Evolutionary conservation across 352 stramenopile genomes (phyloP).

Genomic region (Pythium chondricola): DNA sequence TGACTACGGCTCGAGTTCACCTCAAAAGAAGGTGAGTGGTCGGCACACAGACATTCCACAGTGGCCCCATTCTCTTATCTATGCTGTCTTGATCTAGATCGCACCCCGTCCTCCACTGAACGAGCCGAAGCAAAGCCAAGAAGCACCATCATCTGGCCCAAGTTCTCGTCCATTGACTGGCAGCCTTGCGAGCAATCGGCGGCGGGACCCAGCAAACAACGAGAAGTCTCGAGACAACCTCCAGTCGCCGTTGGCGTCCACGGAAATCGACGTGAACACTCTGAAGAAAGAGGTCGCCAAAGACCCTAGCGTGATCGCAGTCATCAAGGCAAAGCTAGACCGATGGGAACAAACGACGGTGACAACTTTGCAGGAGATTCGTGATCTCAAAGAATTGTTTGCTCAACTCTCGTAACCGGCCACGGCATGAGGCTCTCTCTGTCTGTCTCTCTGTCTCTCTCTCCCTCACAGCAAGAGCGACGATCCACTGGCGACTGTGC

Average conservation of each 20-base stretch:
- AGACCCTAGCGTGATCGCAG: constrained; percentile 23
- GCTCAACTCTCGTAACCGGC: constrained; percentile 25
- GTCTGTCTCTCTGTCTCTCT: no score
- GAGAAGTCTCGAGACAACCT: constrained; percentile 24
- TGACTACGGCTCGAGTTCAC: background rate
- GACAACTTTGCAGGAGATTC: constrained; percentile 61
- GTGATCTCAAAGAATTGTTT: constrained; percentile 63
- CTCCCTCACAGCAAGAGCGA: background rate
- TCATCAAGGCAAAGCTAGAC: constrained; percentile 57
- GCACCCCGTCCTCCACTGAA: background rate
- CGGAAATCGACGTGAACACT: constrained; percentile 13
- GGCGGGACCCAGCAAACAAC: no score
- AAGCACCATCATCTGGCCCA: background rate
- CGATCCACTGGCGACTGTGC: background rate
- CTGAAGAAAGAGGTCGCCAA: constrained; percentile 34
- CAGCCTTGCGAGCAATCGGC: constrained; percentile 58
- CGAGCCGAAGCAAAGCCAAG: constrained; percentile 1
- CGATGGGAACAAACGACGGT: constrained; percentile 60
- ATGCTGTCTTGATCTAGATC: background rate
- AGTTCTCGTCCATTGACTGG: constrained; percentile 16
- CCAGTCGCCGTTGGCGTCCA: constrained; percentile 37
- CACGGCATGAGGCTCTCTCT: no score
- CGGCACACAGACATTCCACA: background rate
- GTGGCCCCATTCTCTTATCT: no score
- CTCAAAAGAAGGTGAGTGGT: constrained; percentile 8